Conservation (phyloP, 2,329 filamentous ascomycete species). For the Pseudogymnoascus sp. region DNA sequence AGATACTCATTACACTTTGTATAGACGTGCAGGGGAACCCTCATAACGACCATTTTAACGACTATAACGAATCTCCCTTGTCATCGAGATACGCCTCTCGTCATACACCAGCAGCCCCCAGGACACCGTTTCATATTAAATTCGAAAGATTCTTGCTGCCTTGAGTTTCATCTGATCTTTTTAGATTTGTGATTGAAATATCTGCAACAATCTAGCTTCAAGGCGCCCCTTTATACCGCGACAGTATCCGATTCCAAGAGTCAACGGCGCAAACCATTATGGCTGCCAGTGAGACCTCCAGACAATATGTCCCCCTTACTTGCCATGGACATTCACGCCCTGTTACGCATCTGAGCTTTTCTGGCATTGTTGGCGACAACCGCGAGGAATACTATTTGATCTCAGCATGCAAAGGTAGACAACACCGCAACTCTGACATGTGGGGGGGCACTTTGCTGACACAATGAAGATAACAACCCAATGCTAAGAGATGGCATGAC, state of each 20-base stretch:
- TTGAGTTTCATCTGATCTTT: slow-evolving; percentile 1
- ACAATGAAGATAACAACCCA: slow-evolving; percentile 75
- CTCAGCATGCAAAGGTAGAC: slow-evolving; percentile 60
- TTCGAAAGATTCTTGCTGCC: neutral
- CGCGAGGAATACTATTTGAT: slow-evolving; percentile 67
- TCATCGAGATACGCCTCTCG: neutral
- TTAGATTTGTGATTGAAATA: slow-evolving; percentile 6
- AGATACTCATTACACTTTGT: slow-evolving; percentile 5
- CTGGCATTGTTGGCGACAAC: slow-evolving; percentile 47
- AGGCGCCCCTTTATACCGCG: neutral
- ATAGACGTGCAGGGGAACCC: neutral
- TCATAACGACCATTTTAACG: slow-evolving; percentile 8
- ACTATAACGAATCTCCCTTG: slow-evolving; percentile 11
- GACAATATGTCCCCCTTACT: slow-evolving; percentile 55
- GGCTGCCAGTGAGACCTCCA: slow-evolving; percentile 24
- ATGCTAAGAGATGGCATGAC: slow-evolving; percentile 97
- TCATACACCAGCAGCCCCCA: neutral
- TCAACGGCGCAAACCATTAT: slow-evolving; percentile 17
- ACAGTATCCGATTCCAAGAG: neutral
- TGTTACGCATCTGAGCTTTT: slow-evolving; percentile 68
- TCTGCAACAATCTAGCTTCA: neutral
- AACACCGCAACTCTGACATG: neutral
- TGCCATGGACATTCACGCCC: slow-evolving; percentile 71
- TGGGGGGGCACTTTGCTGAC: slow-evolving; percentile 14
- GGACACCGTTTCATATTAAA: neutral